phyloP scores from a whole-genome alignment of 2,329 filamentous ascomycete species.

The Xylariaceae sp. region DNA sequence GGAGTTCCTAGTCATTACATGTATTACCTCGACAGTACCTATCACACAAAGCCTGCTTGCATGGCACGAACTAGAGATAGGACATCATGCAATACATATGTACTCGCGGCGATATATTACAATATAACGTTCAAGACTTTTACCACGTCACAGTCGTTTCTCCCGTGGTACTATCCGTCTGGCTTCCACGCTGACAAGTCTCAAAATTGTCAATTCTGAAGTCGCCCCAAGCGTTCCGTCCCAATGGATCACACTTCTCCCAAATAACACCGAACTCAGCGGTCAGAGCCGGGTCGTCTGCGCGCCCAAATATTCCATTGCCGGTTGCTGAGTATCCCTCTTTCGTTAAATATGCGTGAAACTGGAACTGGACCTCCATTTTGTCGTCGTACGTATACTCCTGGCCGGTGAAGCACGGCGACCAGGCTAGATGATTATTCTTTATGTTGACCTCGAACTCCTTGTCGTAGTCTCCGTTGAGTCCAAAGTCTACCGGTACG shows the following conservation, averaged over 20 bases:
- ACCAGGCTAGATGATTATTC: constrained; percentile 15
- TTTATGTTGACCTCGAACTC: constrained; percentile 19
- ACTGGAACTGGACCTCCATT: constrained; percentile 25
- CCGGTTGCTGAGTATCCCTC: constrained; percentile 18
- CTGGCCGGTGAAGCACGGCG: constrained; percentile 21
- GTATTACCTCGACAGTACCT: too few relatives aligned
- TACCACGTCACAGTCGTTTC: constrained; percentile 23
- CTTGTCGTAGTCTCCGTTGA: constrained; percentile 13
- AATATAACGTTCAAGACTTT: neutral
- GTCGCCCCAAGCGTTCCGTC: constrained; percentile 21
- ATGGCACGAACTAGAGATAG: too few relatives aligned
- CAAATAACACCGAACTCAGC: constrained; percentile 19
- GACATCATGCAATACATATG: neutral
- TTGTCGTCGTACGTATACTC: constrained; percentile 24
- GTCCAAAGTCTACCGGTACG: constrained; percentile 13
- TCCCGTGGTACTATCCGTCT: constrained; percentile 2
- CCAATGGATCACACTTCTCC: constrained; percentile 17
- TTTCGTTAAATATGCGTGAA: constrained; percentile 23
- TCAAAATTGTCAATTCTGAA: constrained; percentile 23
- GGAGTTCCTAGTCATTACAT: too few relatives aligned
- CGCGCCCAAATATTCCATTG: constrained; percentile 18
- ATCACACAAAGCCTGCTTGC: too few relatives aligned
- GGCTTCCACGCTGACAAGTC: constrained; percentile 14
- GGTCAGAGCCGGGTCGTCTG: constrained; percentile 13
- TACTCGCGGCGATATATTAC: neutral